Base-by-base conservation (phyloP, 1,139 yeast species). In the Williopsis jadinii region DNA sequence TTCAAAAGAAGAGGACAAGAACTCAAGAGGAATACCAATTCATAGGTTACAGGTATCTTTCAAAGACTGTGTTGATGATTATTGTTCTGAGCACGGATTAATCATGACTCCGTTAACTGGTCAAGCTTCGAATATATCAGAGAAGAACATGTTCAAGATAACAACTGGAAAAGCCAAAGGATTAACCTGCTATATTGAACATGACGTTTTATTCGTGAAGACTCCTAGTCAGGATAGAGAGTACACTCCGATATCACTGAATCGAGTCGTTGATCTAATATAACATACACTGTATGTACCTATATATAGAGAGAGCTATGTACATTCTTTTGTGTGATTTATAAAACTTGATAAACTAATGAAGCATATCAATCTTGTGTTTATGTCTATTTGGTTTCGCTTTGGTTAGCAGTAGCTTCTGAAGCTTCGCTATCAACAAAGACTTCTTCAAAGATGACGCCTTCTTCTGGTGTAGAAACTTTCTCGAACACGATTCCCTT, bases 1-100 rank as follows among this genome's bases (percentile, higher is more conserved):
- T 6, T 19, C 24, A 19, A 28, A 28, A 8, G 30, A 28, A 8
- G 5, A 2, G 35, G 40, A 24, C 5, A 28, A 33, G 27, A 24
- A 9, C 35, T 19, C 35, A 29, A 36, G 30, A 19, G 55, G 55
- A 3, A 56, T 63, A 11, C 67, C 70, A 3, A 36, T 53, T 19
- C 52, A 60, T 10, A 58, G 53, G 30, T 49, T 63, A 1, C 52
- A 50, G 13, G 50, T 63, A 13, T 59, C 76, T 0, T 71, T 73
- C 52, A 71, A 65, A 44, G 78, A 75, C 28, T 70, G 77, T 28
- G 67, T 77, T 9, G 77, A 73, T 41, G 74, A 59, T 29, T 64
- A 55, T 42, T 64, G 69, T 40, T 53, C 52, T 32, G 52, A 49
- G 8, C 51, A 64, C 35, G 61, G 61, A 5, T 48, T 59, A 13